Percentiles rank a stretch among this genome's conserved stretches.
These are phyloP conservation scores for Lanmaoa rubissima DNA, from an alignment of 768 basidiomycete genomes.

Conservation along the genomic window DNA sequence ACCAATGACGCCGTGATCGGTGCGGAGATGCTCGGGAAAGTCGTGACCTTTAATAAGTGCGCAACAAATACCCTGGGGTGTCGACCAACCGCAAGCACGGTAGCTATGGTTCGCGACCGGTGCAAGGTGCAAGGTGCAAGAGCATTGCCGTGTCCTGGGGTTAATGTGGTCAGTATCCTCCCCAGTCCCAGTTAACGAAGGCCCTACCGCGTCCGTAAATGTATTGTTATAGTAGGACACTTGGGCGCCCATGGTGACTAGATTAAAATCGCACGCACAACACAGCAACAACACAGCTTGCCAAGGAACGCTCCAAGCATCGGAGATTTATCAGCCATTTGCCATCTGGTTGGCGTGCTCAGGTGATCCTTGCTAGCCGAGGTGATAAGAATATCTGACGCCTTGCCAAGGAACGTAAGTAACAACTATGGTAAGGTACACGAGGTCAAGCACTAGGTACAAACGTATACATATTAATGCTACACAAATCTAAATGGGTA, in stretches of 20 bases:
- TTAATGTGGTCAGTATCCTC: slow-evolving; percentile 1
- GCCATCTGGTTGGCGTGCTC: no score
- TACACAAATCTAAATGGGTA: background rate
- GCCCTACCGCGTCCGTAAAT: slow-evolving; percentile 15
- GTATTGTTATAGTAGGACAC: slow-evolving; percentile 4
- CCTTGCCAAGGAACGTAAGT: background rate
- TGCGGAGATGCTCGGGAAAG: slow-evolving; percentile 24
- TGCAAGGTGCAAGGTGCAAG: background rate
- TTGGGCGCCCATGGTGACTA: no score
- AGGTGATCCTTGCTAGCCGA: no score
- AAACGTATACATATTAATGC: background rate
- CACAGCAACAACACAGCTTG: no score
- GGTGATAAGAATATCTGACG: no score
- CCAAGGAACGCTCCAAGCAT: no score
- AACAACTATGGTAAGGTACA: background rate
- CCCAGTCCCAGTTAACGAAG: background rate
- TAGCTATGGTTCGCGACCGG: background rate
- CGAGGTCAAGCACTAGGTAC: background rate
- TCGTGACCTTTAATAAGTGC: background rate
- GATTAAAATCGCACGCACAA: no score
- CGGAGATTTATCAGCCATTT: no score
- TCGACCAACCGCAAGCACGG: slow-evolving; percentile 20
- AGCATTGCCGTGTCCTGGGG: slow-evolving; percentile 6
- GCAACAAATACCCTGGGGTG: background rate
- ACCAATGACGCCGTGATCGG: slow-evolving; percentile 19